Evolutionary conservation across 2,329 filamentous ascomycete genomes (phyloP), one percentile per base, ranked within the genome.

Genomic region (Clonostachys solani): DNA sequence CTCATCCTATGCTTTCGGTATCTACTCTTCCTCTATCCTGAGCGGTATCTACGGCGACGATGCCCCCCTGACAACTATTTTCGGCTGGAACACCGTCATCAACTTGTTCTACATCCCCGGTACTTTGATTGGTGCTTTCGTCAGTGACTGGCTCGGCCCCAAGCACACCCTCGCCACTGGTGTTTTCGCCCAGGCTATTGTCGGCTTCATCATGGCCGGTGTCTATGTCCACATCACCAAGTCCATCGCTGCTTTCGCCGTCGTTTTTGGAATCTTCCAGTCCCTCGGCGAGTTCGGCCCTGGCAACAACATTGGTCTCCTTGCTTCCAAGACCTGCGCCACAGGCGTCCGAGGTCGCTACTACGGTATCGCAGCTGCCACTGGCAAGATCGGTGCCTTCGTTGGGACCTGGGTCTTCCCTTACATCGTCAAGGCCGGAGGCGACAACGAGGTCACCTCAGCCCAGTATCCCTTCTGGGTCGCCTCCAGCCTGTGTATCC

Each of bases 391-490:
- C 36, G 86, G 86, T 44, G 92, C 90, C 4, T 96, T 96, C 56
- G 82, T 95, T 9, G 92, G 92, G 10, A 89, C 86, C 2, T 92
- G 88, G 57, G 83, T 94, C 12, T 90, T 94, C 60, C 85, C 86
- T 0, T 80, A 90, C 50, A 86, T 91, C 47, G 74, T 82, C 44
- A 77, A 77, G 0, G 83, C 80, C 1, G 23, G 23, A 29, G 83
- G 80, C 9, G 60, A 73, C 47, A 71, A 77, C 46, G 66, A 67
- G 0, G 68, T 78, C 17, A 75, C 80, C 17, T 74, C 76, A 6
- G 89, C 89, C 1, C 90, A 96, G 61, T 90, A 95, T 55, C 91
- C 91, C 0, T 96, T 96, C 70, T 96, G 84, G 65, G 89, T 96
- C n/a, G 85, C 84, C 3, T 87, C 84, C 37, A 73, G 80, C 19